These are phyloP conservation scores for Euphorbia peplus DNA, from an alignment of 345 rosid genomes.

Conservation along the genomic window DNA sequence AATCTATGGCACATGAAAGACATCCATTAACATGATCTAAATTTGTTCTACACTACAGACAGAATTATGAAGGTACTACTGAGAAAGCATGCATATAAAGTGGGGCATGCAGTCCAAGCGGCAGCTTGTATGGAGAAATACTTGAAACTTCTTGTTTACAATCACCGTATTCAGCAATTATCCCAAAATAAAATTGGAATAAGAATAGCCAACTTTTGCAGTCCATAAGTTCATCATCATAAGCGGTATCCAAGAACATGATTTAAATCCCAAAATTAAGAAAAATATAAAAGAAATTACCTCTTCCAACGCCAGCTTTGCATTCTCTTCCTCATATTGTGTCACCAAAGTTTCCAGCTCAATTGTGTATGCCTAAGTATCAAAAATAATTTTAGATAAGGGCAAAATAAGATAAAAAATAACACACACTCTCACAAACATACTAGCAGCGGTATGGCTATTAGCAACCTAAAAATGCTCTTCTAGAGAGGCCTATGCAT, in stretches of 20 bases:
- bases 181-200: background rate
- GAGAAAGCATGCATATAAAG: background rate
- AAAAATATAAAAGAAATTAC: conserved; percentile 17
- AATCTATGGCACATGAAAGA: too few species aligned
- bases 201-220: background rate
- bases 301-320: conserved; percentile 49
- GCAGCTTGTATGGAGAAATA: background rate
- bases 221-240: background rate
- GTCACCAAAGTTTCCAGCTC: conserved; percentile 54
- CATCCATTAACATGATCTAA: too few species aligned
- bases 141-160: background rate
- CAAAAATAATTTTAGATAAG: background rate
- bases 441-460: too few species aligned
- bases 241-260: background rate
- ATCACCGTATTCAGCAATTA: background rate
- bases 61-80: background rate
- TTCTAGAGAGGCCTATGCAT: too few species aligned
- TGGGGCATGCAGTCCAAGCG: background rate
- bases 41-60: too few species aligned
- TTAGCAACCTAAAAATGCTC: too few species aligned
- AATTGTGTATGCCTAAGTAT: conserved; percentile 50
- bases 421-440: too few species aligned
- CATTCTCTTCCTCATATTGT: conserved; percentile 55
- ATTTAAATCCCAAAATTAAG: background rate
- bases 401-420: too few species aligned